phyloP scores from a whole-genome alignment of 257 asterid genomes.

The Anisodus tanguticus region DNA sequence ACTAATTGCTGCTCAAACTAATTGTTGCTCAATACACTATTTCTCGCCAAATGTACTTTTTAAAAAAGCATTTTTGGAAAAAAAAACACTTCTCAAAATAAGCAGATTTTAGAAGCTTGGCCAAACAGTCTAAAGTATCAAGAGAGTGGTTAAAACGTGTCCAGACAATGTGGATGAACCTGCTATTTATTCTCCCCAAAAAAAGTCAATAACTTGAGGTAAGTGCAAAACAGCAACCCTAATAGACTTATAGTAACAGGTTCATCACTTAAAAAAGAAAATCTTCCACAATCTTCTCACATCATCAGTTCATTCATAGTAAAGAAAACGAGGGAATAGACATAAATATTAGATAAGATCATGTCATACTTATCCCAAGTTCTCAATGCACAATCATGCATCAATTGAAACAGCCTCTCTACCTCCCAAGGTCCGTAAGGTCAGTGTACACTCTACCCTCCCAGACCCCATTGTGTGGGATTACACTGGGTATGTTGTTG shows the following conservation, averaged over 20 bases:
- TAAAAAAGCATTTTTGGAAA: too few species aligned
- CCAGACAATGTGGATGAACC: not conserved
- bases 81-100: too few species aligned
- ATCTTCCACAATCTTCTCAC: not conserved
- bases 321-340: not conserved
- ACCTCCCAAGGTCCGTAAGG: too few species aligned
- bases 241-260: not conserved
- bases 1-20: too few species aligned
- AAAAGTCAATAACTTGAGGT: not conserved
- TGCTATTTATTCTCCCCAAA: not conserved
- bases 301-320: not conserved
- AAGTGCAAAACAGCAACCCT: not conserved
- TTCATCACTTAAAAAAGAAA: not conserved
- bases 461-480: too few species aligned
- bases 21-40: too few species aligned
- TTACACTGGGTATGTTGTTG: too few species aligned
- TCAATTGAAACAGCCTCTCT: too few species aligned
- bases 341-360: not conserved
- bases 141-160: not conserved
- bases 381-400: not conserved
- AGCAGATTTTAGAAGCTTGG: too few species aligned
- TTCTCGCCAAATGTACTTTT: too few species aligned
- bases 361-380: not conserved
- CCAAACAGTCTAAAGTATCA: not conserved
- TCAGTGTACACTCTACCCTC: too few species aligned